Conservation (phyloP, 208 protist genomes). For the Herpetomonas muscarum region DNA sequence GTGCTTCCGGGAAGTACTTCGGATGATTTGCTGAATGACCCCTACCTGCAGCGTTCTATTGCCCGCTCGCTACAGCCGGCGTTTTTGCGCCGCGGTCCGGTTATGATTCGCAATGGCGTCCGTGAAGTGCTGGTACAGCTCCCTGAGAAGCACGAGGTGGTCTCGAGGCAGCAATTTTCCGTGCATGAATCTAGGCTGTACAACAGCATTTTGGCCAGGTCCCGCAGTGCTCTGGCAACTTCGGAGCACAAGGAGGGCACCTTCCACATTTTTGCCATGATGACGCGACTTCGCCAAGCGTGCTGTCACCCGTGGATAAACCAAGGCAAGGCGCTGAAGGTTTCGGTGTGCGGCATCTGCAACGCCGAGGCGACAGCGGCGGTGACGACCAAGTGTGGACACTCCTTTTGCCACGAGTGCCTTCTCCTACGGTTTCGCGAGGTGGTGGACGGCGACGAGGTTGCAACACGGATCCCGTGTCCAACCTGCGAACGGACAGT, state of each 20-base stretch:
- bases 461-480: constrained; percentile 53
- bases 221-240: constrained; percentile 63
- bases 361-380: constrained; percentile 47
- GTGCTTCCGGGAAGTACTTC: constrained; percentile 62
- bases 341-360: constrained; percentile 79
- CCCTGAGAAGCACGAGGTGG: constrained; percentile 69
- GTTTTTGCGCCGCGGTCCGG: constrained; percentile 79
- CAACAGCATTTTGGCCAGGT: constrained; percentile 79
- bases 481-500: constrained; percentile 48
- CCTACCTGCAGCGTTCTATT: constrained; percentile 71
- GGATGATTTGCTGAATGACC: constrained; percentile 76
- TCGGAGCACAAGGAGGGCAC: constrained; percentile 60
- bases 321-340: constrained; percentile 46
- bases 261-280: constrained; percentile 92
- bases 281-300: constrained; percentile 90
- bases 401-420: constrained; percentile 88
- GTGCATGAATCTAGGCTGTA: constrained; percentile 76
- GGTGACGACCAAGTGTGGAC: constrained; percentile 69
- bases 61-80: constrained; percentile 84
- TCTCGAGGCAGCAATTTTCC: constrained; percentile 64
- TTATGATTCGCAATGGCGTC: constrained; percentile 85
- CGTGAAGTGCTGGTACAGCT: constrained; percentile 76
- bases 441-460: constrained; percentile 64
- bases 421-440: constrained; percentile 75
- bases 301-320: constrained; percentile 92